Conservation (phyloP, 176 grass and related monocot species). For the Luzula sylvatica region DNA sequence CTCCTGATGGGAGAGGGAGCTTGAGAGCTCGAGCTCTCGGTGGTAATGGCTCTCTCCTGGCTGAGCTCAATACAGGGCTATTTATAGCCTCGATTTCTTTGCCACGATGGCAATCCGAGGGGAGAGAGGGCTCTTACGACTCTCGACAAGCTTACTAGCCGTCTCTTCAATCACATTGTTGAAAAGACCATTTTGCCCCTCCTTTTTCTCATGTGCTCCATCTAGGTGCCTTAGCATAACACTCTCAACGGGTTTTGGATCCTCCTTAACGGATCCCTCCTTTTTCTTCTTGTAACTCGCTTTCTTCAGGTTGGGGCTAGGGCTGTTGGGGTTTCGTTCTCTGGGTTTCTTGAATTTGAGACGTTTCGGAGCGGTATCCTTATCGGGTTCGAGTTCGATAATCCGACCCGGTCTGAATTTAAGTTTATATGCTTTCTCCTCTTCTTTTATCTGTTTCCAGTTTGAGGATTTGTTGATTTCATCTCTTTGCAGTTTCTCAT, state of each 20-base stretch:
- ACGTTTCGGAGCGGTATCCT: constrained; percentile 40
- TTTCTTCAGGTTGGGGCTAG: constrained; percentile 19
- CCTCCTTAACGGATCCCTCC: constrained; percentile 13
- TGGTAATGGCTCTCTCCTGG: too few species aligned
- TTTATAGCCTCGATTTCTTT: too few species aligned
- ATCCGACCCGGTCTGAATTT: constrained; percentile 75
- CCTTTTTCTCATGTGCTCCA: constrained; percentile 64
- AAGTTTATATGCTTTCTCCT: constrained; percentile 51
- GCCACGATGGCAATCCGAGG: too few species aligned
- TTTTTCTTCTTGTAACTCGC: constrained; percentile 40
- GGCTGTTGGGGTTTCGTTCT: constrained; percentile 5
- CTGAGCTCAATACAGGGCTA: too few species aligned
- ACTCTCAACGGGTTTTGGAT: constrained; percentile 35
- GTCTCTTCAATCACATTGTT: too few species aligned
- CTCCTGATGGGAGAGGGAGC: too few species aligned
- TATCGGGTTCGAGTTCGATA: constrained; percentile 51
- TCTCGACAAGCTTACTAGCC: constrained; percentile 74
- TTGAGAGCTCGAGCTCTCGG: too few species aligned
- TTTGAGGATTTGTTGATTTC: too few species aligned
- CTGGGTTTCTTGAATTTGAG: constrained; percentile 65
- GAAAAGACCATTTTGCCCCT: constrained; percentile 55
- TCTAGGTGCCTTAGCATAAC: constrained; percentile 65
- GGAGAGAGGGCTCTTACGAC: constrained; percentile 92
- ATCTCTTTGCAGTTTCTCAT: too few species aligned
- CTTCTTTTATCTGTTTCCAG: too few species aligned